Evolutionary conservation across 371 early-diverging fungal species (phyloP).

Genomic region (Mortierella sp.): DNA sequence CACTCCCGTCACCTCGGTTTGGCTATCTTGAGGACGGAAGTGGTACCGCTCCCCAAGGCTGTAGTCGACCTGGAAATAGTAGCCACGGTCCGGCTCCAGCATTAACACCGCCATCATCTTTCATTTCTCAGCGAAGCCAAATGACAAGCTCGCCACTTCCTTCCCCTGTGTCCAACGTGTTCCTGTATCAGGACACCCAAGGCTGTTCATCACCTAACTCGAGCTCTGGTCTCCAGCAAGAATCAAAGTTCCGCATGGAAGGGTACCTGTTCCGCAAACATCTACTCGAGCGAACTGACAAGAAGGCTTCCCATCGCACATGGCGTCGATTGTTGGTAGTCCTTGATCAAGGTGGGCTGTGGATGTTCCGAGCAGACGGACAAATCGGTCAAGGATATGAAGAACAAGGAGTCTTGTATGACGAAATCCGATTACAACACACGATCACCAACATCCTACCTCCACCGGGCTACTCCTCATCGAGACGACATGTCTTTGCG

Average conservation of each 20-base stretch:
- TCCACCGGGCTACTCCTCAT: slow-evolving; percentile 82
- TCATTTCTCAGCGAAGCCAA: not conserved
- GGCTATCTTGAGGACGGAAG: not conserved
- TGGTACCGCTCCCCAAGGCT: not conserved
- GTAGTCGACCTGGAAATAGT: not conserved
- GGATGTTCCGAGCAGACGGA: slow-evolving; percentile 79
- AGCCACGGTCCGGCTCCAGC: not conserved
- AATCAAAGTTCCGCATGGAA: slow-evolving; percentile 70
- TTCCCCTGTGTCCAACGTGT: slow-evolving; percentile 14
- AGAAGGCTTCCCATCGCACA: slow-evolving; percentile 82
- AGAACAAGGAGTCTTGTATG: slow-evolving; percentile 36
- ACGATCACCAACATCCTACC: slow-evolving; percentile 81
- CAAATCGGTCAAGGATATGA: slow-evolving; percentile 6
- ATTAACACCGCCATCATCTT: not conserved
- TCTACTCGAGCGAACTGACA: slow-evolving; percentile 76
- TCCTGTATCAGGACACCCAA: slow-evolving; percentile 13
- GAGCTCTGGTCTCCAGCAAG: slow-evolving; percentile 26
- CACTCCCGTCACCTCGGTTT: not conserved
- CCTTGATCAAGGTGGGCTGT: slow-evolving; percentile 73
- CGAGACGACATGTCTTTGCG: slow-evolving; percentile 85
- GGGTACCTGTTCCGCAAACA: slow-evolving; percentile 90
- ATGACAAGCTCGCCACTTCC: slow-evolving; percentile 4
- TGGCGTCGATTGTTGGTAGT: slow-evolving; percentile 87
- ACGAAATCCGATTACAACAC: slow-evolving; percentile 77
- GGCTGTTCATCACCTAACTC: not conserved